Evolutionary conservation across 768 basidiomycete genomes (phyloP), one percentile per base, ranked within the genome.

Genomic region (Xerocomus potaroensis): DNA sequence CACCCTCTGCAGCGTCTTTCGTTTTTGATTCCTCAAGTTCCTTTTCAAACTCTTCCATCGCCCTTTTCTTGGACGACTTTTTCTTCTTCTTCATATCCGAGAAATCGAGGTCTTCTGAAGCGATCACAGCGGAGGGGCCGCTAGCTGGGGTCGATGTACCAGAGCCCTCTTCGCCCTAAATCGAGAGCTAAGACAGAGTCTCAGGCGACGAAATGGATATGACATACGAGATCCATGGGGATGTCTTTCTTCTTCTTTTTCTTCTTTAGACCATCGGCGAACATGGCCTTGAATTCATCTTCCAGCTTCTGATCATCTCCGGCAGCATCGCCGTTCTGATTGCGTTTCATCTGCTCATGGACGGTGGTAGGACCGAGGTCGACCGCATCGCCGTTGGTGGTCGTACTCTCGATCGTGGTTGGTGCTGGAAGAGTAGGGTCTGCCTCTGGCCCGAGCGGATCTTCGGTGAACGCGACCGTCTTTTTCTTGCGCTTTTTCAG

Each of bases 81-180:
- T 92, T 94, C 75, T 94, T 94, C 77, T 93, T 95, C 74, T 97
- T 96, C 66, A 97, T 76, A 64, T 97, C 95, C 7, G 88, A 91
- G 65, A 97, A 97, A 70, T 92, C 90, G 48, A 94, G 76, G 57
- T 93, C 93, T 51, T 87, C 91, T 10, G 79, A 72, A 5, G 74
- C 74, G 47, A 75, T 50, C 11, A 55, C 57, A 36, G 59, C 87
- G 5, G 79, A 24, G 14, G 59, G 16, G 15, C 48, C 49, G 21
- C 56, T 55, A 3, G 66, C 68, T 15, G 84, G 81, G 12, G 85
- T 83, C 0, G 84, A 79, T 22, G 82, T 71, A 19, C 81, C 84
- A 15, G 85, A 81, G 48, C 68, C 80, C 19, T 88, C 86, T 16
- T 68, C 73, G 14, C 72, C 80, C 84, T 85, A 53, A 45, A 43